Evolutionary conservation across 306 rosid species (phyloP).

Genomic region (Fragaria iinumae): DNA sequence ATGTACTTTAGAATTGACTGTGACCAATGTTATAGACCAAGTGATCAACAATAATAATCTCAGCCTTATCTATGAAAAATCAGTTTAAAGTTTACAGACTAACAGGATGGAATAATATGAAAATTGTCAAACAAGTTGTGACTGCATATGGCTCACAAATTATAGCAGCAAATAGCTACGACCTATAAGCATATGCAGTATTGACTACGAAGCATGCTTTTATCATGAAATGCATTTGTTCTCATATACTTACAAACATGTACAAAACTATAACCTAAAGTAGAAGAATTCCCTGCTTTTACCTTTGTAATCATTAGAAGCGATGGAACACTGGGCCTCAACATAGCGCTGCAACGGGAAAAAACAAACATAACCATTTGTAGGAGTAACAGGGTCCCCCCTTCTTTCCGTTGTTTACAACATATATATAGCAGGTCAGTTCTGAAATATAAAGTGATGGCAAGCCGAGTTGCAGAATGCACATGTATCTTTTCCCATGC

Average conservation of each 20-base stretch:
- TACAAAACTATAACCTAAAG: neutral
- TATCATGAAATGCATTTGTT: neutral
- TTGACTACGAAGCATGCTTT: neutral
- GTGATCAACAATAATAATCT: neutral
- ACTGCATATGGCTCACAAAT: neutral
- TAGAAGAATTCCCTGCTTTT: conserved; percentile 10
- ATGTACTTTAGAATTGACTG: neutral
- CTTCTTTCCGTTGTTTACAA: neutral
- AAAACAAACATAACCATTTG: neutral
- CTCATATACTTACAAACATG: conserved; percentile 5
- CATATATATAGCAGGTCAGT: neutral
- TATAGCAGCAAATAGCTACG: neutral
- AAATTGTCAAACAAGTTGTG: neutral
- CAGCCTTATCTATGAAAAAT: neutral
- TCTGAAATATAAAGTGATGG: neutral
- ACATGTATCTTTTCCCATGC: neutral
- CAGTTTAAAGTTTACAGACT: neutral
- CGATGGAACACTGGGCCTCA: conserved; percentile 93
- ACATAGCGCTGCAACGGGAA: conserved; percentile 74
- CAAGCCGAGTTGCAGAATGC: neutral
- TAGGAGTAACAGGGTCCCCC: neutral
- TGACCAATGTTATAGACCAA: neutral
- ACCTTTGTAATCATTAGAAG: conserved; percentile 96
- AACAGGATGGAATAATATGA: neutral
- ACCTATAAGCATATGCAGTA: neutral